Evolutionary conservation across 2,329 filamentous ascomycete species (phyloP).

Genomic region (Xylariaceae sp.): DNA sequence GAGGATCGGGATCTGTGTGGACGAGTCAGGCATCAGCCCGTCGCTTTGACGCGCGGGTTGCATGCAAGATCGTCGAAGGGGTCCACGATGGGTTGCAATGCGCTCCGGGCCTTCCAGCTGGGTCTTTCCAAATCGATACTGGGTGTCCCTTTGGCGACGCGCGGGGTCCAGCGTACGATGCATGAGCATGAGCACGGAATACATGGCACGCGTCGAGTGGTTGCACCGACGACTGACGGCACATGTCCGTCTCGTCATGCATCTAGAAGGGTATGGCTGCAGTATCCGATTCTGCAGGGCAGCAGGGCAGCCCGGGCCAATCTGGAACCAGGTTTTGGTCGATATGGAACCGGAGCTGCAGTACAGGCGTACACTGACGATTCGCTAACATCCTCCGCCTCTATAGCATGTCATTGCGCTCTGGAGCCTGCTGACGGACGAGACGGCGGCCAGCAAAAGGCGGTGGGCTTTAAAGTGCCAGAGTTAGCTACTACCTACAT

Average conservation of each 20-base stretch:
- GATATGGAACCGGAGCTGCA: constrained; percentile 1
- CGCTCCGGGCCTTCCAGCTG: not conserved
- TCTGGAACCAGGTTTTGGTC: constrained; percentile 12
- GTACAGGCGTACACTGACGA: constrained; percentile 3
- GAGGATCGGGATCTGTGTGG: not conserved
- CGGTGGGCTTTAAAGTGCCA: not conserved
- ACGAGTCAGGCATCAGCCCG: not conserved
- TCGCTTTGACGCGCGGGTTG: not conserved
- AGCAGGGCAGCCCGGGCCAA: constrained; percentile 4
- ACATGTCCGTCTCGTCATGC: constrained; percentile 16
- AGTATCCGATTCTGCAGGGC: constrained; percentile 7
- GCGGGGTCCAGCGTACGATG: constrained; percentile 2
- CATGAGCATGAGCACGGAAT: no score
- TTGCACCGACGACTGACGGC: constrained; percentile 8
- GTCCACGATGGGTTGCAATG: constrained; percentile 4
- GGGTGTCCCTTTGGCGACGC: constrained; percentile 17
- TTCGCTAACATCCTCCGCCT: constrained; percentile 12
- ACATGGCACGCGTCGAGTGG: constrained; percentile 11
- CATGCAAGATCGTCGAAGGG: constrained; percentile 6
- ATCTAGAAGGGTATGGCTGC: constrained; percentile 11
- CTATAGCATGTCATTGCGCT: not conserved
- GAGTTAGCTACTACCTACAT: not conserved
- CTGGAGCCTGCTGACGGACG: not conserved
- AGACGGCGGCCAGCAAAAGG: constrained; percentile 1
- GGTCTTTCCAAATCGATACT: constrained; percentile 15